Evolutionary conservation across 352 stramenopile species (phyloP).

Genomic region (Globisporangium spiculum): DNA sequence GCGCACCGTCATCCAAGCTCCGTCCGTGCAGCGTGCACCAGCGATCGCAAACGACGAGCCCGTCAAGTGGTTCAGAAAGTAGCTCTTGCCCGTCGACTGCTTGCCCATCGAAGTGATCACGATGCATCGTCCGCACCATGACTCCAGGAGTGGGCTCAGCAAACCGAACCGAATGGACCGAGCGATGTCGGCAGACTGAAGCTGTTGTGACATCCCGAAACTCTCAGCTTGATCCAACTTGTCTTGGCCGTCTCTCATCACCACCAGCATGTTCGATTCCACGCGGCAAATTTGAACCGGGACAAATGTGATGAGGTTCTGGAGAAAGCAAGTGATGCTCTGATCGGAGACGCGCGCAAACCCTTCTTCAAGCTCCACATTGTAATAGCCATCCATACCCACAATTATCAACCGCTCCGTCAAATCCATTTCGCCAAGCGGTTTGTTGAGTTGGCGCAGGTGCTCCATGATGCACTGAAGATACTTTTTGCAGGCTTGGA

Average conservation of each 20-base stretch:
- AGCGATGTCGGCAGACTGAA: conserved; percentile 39
- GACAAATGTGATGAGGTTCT: conserved; percentile 59
- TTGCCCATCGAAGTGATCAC: conserved; percentile 18
- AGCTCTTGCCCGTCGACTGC: conserved; percentile 78
- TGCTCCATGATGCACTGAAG: conserved; percentile 46
- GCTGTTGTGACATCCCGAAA: conserved; percentile 17
- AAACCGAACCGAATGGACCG: conserved; percentile 22
- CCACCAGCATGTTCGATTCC: conserved; percentile 47
- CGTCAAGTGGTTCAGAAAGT: conserved; percentile 76
- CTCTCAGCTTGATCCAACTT: conserved; percentile 23
- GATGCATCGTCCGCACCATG: conserved; percentile 16
- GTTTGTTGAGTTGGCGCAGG: conserved; percentile 57
- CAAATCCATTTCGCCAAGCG: conserved; percentile 38
- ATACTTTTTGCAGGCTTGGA: conserved; percentile 13
- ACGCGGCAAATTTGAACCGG: conserved; percentile 73
- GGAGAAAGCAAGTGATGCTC: conserved; percentile 27
- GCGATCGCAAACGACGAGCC: conserved; percentile 72
- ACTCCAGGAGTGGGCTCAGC: conserved; percentile 17
- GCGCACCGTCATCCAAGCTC: conserved; percentile 59
- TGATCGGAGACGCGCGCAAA: conserved; percentile 1
- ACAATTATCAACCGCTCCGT: not conserved
- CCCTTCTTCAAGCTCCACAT: conserved; percentile 12
- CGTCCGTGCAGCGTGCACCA: conserved; percentile 58
- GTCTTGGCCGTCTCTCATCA: conserved; percentile 47
- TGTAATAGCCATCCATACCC: not conserved